These are phyloP conservation scores for Penicillium pancosmium DNA, from an alignment of 495 filamentous ascomycete species.

Conservation along the genomic window DNA sequence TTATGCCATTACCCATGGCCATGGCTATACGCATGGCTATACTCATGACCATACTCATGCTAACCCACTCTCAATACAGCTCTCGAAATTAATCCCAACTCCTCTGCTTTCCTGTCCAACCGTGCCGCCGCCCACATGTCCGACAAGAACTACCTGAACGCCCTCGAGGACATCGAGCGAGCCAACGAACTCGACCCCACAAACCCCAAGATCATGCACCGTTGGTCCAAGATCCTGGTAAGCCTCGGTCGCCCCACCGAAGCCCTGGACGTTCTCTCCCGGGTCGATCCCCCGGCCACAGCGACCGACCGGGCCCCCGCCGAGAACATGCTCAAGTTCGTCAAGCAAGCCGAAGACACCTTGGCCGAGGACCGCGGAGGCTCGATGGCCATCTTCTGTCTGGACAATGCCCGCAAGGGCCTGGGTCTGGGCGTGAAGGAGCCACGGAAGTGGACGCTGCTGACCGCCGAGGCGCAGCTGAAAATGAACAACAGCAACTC, in stretches of 20 bases:
- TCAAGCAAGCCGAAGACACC: constrained; percentile 78
- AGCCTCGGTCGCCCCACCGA: constrained; percentile 82
- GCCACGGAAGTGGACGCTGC: constrained; percentile 89
- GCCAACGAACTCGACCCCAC: constrained; percentile 79
- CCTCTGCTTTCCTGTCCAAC: constrained; percentile 91
- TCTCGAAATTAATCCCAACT: constrained; percentile 67
- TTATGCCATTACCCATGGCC: constrained; percentile 7
- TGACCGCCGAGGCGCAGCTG: constrained; percentile 92
- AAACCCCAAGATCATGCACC: constrained; percentile 84
- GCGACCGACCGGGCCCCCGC: constrained; percentile 80
- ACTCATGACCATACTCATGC: neutral
- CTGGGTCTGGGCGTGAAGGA: constrained; percentile 72
- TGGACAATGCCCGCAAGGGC: constrained; percentile 83
- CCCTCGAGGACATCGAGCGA: constrained; percentile 79
- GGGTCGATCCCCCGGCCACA: constrained; percentile 66
- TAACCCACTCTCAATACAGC: constrained; percentile 52
- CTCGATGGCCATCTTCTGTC: constrained; percentile 88
- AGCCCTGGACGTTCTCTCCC: constrained; percentile 75
- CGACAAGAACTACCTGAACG: constrained; percentile 71
- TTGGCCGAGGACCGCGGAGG: constrained; percentile 70
- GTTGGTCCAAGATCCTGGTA: constrained; percentile 86
- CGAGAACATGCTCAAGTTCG: constrained; percentile 78
- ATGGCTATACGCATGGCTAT: constrained; percentile 9
- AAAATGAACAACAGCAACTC: constrained; percentile 91
- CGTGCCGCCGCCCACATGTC: constrained; percentile 92